Base-by-base conservation (phyloP, 2,329 filamentous ascomycete genomes). In the Aspergillus awamori region DNA sequence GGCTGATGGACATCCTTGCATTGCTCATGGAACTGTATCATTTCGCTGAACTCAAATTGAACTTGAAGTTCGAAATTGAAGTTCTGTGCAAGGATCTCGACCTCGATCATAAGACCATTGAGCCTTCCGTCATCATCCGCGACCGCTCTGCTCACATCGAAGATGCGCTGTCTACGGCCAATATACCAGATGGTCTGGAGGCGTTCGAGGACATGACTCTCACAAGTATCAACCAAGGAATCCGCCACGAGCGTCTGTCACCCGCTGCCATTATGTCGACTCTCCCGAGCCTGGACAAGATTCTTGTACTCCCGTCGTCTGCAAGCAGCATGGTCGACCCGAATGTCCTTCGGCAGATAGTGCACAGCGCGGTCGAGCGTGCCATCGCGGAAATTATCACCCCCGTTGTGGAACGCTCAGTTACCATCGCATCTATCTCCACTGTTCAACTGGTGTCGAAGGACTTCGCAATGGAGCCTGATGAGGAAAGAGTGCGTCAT, bases 51-150 rank as follows among this genome's bases (percentile, higher is more conserved):
- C 82, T 99, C 59, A 98, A 98, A 76, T 85, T 99, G 39, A 98
- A 98, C 68, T 88, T 97, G 55, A 99, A 98, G 71, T 99, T 99
- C 69, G 95, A 99, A 76, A 98, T 99, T 60, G 95, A 99, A 77
- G 93, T 99, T 26, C 84, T 99, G 24, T 99, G 93, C 82, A 96
- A 96, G 74, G 93, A 93, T 11, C 82, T 99, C 15, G 89, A 89
- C 58, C 83, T 98, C n/a, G 93, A 98, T 64, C 90, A 97, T 77
- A 97, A 96, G 79, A 89, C 86, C 61, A 93, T 98, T 64, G 90
- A 96, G 69, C 92, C 94, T 0, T 92, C 93, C 0, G 88, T 90
- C 22, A 89, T 93, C 72, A 95, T 99, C 59, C 85, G 93, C 63
- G 91, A 93, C 67, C 87, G 93, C 43, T 82, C 81, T 48, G 81